Percentiles rank a stretch among this genome's conserved stretches.
Evolutionary conservation across 1,284 basidiomycete genomes (phyloP).

Genomic region (Peniophora sp.): DNA sequence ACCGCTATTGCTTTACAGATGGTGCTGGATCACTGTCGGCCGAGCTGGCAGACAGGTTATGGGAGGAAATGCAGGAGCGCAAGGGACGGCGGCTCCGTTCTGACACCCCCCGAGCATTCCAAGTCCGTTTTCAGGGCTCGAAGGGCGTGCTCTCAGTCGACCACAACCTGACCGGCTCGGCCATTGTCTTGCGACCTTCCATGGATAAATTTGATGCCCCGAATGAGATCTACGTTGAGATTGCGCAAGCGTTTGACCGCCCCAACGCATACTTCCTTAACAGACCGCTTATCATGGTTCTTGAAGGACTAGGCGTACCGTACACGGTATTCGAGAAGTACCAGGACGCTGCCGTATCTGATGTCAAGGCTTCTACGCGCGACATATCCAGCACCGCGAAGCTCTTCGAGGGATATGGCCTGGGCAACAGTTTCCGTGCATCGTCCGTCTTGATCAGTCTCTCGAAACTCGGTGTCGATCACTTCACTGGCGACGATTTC

Average conservation of each 20-base stretch:
- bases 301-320: constrained; percentile 46
- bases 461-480: constrained; percentile 25
- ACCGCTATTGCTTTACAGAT: constrained; percentile 49
- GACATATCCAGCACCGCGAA: constrained; percentile 32
- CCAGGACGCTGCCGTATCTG: constrained; percentile 44
- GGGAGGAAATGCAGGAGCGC: constrained; percentile 31
- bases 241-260: constrained; percentile 54
- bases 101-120: constrained; percentile 41
- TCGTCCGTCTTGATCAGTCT: constrained; percentile 30
- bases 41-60: constrained; percentile 47
- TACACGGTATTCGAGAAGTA: constrained; percentile 45
- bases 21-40: constrained; percentile 62
- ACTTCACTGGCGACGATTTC: constrained; percentile 32
- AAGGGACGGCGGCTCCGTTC: constrained; percentile 26
- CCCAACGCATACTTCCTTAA: constrained; percentile 57
- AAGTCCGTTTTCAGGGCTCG: constrained; percentile 53
- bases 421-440: constrained; percentile 33
- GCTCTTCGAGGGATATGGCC: constrained; percentile 36
- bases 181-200: constrained; percentile 42
- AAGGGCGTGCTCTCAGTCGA: constrained; percentile 61
- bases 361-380: constrained; percentile 31
- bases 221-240: constrained; percentile 43
- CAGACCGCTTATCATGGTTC: constrained; percentile 60
- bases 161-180: constrained; percentile 32
- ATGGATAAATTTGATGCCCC: constrained; percentile 58